Percentiles rank a stretch among this genome's conserved stretches.
Conservation (phyloP, 257 asterid genomes). For the Leonotis leonurus region DNA sequence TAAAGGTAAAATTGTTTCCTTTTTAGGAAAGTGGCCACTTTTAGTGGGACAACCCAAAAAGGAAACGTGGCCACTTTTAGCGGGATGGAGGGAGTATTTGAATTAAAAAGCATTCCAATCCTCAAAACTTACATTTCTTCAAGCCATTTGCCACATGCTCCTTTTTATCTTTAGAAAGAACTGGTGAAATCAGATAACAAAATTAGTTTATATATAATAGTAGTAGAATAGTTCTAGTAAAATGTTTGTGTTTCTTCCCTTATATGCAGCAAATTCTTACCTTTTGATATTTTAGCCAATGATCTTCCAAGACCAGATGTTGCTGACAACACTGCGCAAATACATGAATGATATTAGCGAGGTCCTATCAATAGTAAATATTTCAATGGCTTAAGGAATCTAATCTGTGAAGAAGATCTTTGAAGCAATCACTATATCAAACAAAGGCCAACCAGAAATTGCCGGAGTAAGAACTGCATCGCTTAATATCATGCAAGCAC, state of each 20-base stretch:
- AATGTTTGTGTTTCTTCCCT: background rate
- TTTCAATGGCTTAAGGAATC: background rate
- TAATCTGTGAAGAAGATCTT: background rate
- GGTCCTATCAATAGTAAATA: background rate
- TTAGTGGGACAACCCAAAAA: too few species aligned
- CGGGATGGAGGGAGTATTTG: too few species aligned
- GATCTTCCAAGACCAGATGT: slow-evolving; percentile 67
- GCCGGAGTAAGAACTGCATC: slow-evolving; percentile 95
- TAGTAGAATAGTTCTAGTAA: background rate
- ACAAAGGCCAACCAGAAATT: slow-evolving; percentile 58
- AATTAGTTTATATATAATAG: slow-evolving; percentile 9
- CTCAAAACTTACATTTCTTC: slow-evolving; percentile 52
- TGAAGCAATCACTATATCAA: background rate
- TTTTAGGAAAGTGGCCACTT: too few species aligned
- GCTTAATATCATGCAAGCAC: slow-evolving; percentile 83
- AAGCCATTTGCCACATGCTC: slow-evolving; percentile 36
- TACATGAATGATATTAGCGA: slow-evolving; percentile 1
- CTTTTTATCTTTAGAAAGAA: slow-evolving; percentile 44
- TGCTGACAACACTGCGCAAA: slow-evolving; percentile 67
- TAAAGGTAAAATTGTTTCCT: too few species aligned
- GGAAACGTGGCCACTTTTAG: too few species aligned
- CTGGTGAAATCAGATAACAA: slow-evolving; percentile 29
- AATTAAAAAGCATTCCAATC: background rate
- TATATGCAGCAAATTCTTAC: slow-evolving; percentile 37
- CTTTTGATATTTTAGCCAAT: slow-evolving; percentile 48